These are phyloP conservation scores for Mycena alexandri DNA, from an alignment of 768 basidiomycete genomes.

Conservation along the genomic window DNA sequence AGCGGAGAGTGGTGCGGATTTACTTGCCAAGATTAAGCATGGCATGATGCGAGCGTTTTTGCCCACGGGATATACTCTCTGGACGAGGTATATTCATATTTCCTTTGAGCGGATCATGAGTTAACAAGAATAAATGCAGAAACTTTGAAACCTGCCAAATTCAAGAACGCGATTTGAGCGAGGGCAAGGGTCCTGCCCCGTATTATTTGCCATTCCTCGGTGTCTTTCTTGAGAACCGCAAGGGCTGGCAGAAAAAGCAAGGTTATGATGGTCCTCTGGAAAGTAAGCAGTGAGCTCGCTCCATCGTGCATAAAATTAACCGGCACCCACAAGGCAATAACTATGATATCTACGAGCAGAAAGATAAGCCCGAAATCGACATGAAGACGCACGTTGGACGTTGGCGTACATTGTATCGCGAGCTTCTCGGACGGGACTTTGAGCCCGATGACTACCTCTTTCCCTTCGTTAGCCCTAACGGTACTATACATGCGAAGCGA, in stretches of 20 bases:
- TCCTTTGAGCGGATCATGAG: too few species aligned
- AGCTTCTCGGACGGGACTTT: slow-evolving; percentile 38
- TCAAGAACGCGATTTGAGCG: slow-evolving; percentile 39
- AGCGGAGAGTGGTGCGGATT: slow-evolving; percentile 15
- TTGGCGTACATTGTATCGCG: slow-evolving; percentile 43
- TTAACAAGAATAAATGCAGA: slow-evolving; percentile 28
- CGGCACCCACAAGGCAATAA: slow-evolving; percentile 41
- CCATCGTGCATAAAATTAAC: too few species aligned
- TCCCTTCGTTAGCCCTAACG: slow-evolving; percentile 45
- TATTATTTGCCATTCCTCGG: slow-evolving; percentile 38
- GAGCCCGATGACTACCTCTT: slow-evolving; percentile 44
- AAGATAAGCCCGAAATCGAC: slow-evolving; percentile 46
- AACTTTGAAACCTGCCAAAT: slow-evolving; percentile 48
- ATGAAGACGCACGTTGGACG: slow-evolving; percentile 43
- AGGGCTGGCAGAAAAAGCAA: slow-evolving; percentile 47
- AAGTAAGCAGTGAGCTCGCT: too few species aligned
- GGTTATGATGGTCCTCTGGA: slow-evolving; percentile 39
- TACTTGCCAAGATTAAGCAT: slow-evolving; percentile 40
- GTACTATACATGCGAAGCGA: slow-evolving; percentile 39
- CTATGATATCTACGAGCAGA: slow-evolving; percentile 51
- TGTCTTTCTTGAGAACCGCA: slow-evolving; percentile 42
- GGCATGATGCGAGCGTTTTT: slow-evolving; percentile 45
- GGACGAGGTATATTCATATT: neutral
- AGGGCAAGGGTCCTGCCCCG: slow-evolving; percentile 36
- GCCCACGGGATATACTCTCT: neutral